Percentiles rank a stretch among this genome's conserved stretches.
Conservation (phyloP, 2,329 filamentous ascomycete species). For the Calonectria crousiana region DNA sequence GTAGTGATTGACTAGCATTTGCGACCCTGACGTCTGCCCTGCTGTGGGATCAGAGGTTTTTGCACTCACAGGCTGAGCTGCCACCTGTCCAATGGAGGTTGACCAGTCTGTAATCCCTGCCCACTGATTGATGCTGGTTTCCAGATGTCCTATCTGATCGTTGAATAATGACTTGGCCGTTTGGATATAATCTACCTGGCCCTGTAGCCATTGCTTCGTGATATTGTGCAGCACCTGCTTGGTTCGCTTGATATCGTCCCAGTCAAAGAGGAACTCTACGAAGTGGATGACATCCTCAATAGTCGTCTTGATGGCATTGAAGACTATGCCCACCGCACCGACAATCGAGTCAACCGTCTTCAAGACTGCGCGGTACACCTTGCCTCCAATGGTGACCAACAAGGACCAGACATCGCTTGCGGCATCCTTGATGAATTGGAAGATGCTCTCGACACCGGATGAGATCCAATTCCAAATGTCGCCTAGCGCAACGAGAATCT, state of each 20-base stretch:
- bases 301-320: background rate
- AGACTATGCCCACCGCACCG: background rate
- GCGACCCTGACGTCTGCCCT: background rate
- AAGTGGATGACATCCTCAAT: background rate
- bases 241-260: background rate
- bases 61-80: background rate
- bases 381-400: background rate
- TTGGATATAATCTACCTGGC: background rate
- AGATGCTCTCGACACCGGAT: too few species aligned
- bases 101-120: background rate
- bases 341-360: background rate
- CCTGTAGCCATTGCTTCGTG: background rate
- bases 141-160: background rate
- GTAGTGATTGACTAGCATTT: background rate
- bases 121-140: background rate
- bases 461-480: too few species aligned
- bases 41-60: background rate
- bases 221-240: background rate
- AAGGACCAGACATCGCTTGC: background rate
- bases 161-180: background rate
- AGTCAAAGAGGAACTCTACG: background rate
- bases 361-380: background rate
- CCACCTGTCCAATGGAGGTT: background rate
- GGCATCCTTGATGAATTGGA: too few species aligned
- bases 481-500: too few species aligned